Base-by-base conservation (phyloP, 1,284 basidiomycete species). In the Heliocybe sulcata region DNA sequence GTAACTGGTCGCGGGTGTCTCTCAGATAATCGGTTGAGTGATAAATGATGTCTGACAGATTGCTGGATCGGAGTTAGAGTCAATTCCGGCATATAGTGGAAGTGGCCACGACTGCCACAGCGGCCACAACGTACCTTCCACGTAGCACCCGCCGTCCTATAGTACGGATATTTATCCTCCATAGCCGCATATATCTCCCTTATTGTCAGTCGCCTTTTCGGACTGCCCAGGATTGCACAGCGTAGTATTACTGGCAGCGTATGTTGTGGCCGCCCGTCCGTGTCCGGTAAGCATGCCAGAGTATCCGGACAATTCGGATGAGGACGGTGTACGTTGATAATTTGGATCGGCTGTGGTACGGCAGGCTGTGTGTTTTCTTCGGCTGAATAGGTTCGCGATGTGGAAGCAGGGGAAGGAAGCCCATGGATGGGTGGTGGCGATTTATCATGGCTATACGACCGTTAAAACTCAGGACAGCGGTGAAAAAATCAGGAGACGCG, bases 41-140 rank as follows among this genome's bases (percentile, higher is more conserved):
- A 90, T 31, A 90, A 73, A 68, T 90, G 88, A 58, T 90, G 87
- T 56, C 87, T 77, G 55, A 90, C 87, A 50, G 88, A 90, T 88
- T 90, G 87, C 88, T 90, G 61, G n/a, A 55, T 55, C 10, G 35
- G 45, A 45, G 45, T 55, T 2, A 45, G 35, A 33, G 2, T 29
- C 29, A 31, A 12, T 31, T 31, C 6, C 14, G 23, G 31, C 19
- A 25, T 14, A n/a, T 47, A 26, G 27, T 55, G 4, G 22, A 6
- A n/a, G 8, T n/a, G 19, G 19, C 10, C 10, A 42, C 31, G 47
- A 20, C 10, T 6, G 45, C n/a, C n/a, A n/a, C n/a, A n/a, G n/a
- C n/a, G n/a, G n/a, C n/a, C n/a, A n/a, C n/a, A 38, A 61, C 71
- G 52, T 62, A 89, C 88, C 80, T 90, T 90, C 87, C 87, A 90